Conservation (phyloP, 129 eudicot species). For the Flaveria brownii region DNA sequence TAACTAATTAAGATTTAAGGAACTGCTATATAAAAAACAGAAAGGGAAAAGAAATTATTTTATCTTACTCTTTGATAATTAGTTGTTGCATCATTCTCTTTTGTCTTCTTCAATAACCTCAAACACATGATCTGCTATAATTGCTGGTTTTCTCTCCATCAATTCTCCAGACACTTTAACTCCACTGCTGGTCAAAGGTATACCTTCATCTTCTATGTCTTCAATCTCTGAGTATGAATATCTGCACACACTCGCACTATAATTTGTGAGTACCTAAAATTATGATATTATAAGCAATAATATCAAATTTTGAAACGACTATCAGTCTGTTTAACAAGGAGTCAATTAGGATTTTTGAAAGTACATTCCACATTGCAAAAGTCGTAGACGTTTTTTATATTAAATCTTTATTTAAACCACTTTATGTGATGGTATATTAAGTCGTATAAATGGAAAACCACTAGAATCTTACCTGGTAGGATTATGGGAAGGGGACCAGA, state of each 20-base stretch:
- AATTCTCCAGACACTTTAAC: constrained; percentile 66
- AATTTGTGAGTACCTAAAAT: not conserved
- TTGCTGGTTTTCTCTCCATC: constrained; percentile 62
- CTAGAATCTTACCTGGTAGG: constrained; percentile 65
- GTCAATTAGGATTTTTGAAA: not conserved
- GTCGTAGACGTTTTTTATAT: not conserved
- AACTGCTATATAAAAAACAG: not conserved
- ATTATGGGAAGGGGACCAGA: constrained; percentile 82
- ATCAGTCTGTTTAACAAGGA: too few relatives aligned
- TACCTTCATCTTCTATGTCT: constrained; percentile 74
- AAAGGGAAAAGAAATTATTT: not conserved
- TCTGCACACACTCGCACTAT: constrained; percentile 43
- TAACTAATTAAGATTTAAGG: not conserved
- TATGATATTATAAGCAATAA: not conserved
- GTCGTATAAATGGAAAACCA: not conserved
- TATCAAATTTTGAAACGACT: not conserved
- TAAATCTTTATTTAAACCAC: not conserved
- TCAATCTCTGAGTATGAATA: constrained; percentile 78
- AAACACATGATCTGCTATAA: constrained; percentile 65
- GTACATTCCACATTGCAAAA: not conserved
- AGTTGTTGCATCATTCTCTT: constrained; percentile 48
- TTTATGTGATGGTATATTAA: not conserved
- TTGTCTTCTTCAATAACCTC: constrained; percentile 91
- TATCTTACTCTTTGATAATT: not conserved
- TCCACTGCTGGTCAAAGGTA: constrained; percentile 62